Evolutionary conservation across 306 rosid genomes (phyloP), one percentile per base, ranked within the genome.

Genomic region (Cucurbita moschata): DNA sequence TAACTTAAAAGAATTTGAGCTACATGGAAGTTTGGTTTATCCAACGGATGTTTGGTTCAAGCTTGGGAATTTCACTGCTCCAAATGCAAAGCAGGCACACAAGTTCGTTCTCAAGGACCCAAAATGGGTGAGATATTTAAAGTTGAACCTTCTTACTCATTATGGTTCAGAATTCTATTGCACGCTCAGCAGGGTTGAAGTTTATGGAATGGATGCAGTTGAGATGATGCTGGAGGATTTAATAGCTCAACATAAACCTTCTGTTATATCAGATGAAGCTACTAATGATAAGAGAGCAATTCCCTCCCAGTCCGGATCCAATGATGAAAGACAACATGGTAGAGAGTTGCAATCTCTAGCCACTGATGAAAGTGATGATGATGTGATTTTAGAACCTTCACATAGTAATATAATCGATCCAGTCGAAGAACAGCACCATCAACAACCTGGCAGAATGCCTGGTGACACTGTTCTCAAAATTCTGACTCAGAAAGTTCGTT

Each of bases 171-270:
- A 89, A 77, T 95, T 95, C 81, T 95, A 95, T 23, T 95, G 99
- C 84, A 95, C 97, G n/a, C 74, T 95, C 52, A 95, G 97, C 15
- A 46, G 64, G 57, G 75, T 95, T 81, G 96, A 86, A 82, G 86
- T 89, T 74, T 91, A 80, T 74, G 99, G 99, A 73, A 94, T 91
- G 59, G 99, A 95, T 83, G 99, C 96, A 26, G 96, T 95, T 62
- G 99, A 95, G 83, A 81, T 92, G 82, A 91, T 95, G 99, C 87
- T 91, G 76, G 97, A 89, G 85, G 96, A 95, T 84, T 83, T 95
- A 79, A 86, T 95, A 60, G 59, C 87, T 67, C 90, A 86, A 80
- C 88, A 83, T 68, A 80, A 76, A 60, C 43, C 76, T 7, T 73
- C 73, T 46, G 4, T 30, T 30, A 73, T 76, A 60, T 76, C 87